These are phyloP conservation scores for Aspergillus phoenicis DNA, from an alignment of 2,329 filamentous ascomycete genomes.

Conservation along the genomic window DNA sequence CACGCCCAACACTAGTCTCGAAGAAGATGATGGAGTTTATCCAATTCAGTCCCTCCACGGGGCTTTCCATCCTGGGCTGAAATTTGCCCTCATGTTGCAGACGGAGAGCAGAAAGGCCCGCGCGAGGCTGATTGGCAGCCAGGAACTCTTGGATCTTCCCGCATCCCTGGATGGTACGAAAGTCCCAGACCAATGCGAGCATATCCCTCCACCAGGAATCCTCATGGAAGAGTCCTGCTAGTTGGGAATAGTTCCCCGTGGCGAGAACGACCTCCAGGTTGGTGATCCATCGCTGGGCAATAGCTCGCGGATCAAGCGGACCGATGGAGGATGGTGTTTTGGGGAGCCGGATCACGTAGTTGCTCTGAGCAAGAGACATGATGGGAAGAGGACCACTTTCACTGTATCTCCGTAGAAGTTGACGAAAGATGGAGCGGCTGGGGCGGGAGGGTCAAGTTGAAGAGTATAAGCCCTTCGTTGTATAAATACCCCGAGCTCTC, in stretches of 20 bases:
- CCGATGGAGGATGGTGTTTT: not conserved
- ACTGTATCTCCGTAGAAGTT: not conserved
- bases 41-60: slow-evolving; percentile 36
- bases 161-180: slow-evolving; percentile 39
- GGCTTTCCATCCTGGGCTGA: slow-evolving; percentile 31
- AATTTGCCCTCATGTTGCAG: slow-evolving; percentile 39
- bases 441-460: not conserved
- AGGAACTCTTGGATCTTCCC: slow-evolving; percentile 37
- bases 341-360: not conserved
- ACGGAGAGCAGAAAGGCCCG: slow-evolving; percentile 33
- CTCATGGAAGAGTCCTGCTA: slow-evolving; percentile 35
- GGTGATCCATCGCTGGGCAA: slow-evolving; percentile 39
- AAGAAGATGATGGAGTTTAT: slow-evolving; percentile 45
- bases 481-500: slow-evolving; percentile 2
- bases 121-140: slow-evolving; percentile 26
- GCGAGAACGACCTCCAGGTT: slow-evolving; percentile 29
- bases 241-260: slow-evolving; percentile 17
- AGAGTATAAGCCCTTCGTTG: not conserved
- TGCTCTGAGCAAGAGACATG: not conserved
- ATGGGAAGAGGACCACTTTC: not conserved
- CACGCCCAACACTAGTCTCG: slow-evolving; percentile 39
- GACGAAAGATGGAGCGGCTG: not conserved
- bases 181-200: slow-evolving; percentile 44
- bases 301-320: slow-evolving; percentile 24
- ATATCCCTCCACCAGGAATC: slow-evolving; percentile 49